Evolutionary conservation across 306 rosid genomes (phyloP), one percentile per base, ranked within the genome.

Genomic region (Pyrus communis): DNA sequence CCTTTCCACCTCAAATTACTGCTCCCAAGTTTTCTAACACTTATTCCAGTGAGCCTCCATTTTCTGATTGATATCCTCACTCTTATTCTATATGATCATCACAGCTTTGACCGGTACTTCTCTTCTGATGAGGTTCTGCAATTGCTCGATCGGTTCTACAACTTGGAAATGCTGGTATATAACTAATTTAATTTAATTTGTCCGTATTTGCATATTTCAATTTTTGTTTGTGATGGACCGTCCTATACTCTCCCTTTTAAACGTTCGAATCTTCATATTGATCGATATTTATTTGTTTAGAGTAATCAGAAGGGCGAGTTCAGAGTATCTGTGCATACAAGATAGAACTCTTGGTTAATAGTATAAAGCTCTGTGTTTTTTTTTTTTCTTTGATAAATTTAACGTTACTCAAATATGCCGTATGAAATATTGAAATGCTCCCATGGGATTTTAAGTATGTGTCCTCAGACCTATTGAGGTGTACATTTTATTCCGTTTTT

Each of bases 61-160:
- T 71, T 75, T 65, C 40, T 79, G 55, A 54, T 69, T 35, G 22
- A 25, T 52, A 65, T 71, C 68, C 65, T 38, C 45, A 63, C 64
- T 74, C 42, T 51, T 46, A 67, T 77, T 46, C 66, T 73, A 8
- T 82, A 73, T 72, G 71, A 69, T 73, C 58, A 52, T 75, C n/a
- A 75, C 88, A 93, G 98, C 76, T 93, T 93, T 78, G 96, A 83
- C 78, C 79, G 96, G 62, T 82, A 81, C 66, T 95, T 95, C 87
- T 85, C 99, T 71, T 75, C 99, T 1, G 99, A 92, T 11, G 99
- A 95, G 87, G 91, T 92, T 75, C 90, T 95, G 19, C 96, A 92
- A 79, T 80, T 95, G 91, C 80, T 95, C 78, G 97, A 92, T 85
- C 97, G 96, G 11, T 92, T 95, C 92, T 95, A 92, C 90, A 92